These are phyloP conservation scores for Eragrostis curvula DNA, from an alignment of 176 grass and related monocot species.

Conservation along the genomic window DNA sequence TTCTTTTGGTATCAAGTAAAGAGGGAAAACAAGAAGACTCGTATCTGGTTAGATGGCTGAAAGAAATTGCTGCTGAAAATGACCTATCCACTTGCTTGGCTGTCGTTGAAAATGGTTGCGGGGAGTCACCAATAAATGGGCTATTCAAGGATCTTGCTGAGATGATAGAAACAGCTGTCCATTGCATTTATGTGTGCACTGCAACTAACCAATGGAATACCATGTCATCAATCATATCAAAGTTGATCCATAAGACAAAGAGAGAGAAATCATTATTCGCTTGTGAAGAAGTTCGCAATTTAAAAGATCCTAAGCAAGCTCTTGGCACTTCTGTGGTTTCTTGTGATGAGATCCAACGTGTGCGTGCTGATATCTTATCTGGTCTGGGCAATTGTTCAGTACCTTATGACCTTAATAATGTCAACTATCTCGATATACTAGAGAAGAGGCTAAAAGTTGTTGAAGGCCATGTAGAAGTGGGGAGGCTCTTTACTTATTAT, in stretches of 20 bases:
- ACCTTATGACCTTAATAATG: conserved; percentile 26
- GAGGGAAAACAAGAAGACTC: conserved; percentile 54
- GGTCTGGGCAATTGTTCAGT: conserved; percentile 34
- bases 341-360: conserved; percentile 46
- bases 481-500: conserved; percentile 91
- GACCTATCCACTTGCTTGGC: conserved; percentile 69
- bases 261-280: conserved; percentile 59
- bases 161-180: conserved; percentile 75
- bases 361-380: conserved; percentile 51
- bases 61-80: conserved; percentile 79
- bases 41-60: conserved; percentile 84
- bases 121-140: conserved; percentile 72
- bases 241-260: conserved; percentile 64
- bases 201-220: conserved; percentile 91
- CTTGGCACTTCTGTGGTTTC: conserved; percentile 50
- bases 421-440: conserved; percentile 53
- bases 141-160: conserved; percentile 79
- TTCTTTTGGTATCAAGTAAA: conserved; percentile 36
- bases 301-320: conserved; percentile 57
- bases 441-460: conserved; percentile 82
- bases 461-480: conserved; percentile 97
- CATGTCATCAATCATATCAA: conserved; percentile 87
- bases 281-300: conserved; percentile 47
- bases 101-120: conserved; percentile 85
- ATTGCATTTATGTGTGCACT: conserved; percentile 82